A percentile compares a stretch with the other conserved stretches of the same genome.
These are phyloP conservation scores for Thermothielavioides terrestris DNA, from an alignment of 495 filamentous ascomycete genomes.

Conservation along the genomic window DNA sequence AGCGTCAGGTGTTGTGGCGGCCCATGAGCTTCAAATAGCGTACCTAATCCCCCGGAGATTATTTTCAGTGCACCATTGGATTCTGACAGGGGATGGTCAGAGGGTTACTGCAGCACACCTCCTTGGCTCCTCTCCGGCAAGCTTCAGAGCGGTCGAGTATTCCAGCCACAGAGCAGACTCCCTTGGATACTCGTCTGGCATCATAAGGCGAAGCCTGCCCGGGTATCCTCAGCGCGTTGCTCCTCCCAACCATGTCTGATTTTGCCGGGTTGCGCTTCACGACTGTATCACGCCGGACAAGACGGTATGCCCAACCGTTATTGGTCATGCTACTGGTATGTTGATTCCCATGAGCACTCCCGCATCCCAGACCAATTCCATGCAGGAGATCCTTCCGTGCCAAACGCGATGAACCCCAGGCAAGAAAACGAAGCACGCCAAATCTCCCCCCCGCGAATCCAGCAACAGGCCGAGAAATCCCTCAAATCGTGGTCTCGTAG, in stretches of 20 bases:
- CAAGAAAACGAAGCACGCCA: slow-evolving; percentile 30
- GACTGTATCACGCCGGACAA: slow-evolving; percentile 9
- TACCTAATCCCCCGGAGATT: too few species aligned
- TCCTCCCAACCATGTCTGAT: background rate
- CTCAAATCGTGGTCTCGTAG: slow-evolving; percentile 98
- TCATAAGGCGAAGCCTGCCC: background rate
- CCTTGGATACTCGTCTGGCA: slow-evolving; percentile 4
- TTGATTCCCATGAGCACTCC: slow-evolving; percentile 33
- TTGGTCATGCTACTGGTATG: slow-evolving; percentile 34
- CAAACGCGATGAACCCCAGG: slow-evolving; percentile 34
- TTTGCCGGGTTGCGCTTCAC: slow-evolving; percentile 5
- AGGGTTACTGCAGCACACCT: too few species aligned
- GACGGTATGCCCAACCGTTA: slow-evolving; percentile 8
- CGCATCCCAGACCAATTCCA: slow-evolving; percentile 32
- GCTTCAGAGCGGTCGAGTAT: too few species aligned
- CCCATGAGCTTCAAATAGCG: background rate
- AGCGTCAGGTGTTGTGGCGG: too few species aligned
- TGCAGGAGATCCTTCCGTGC: slow-evolving; percentile 32
- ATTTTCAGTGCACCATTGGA: too few species aligned
- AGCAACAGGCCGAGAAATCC: slow-evolving; percentile 6
- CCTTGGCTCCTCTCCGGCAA: too few species aligned
- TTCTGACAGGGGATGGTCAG: too few species aligned
- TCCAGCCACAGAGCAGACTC: too few species aligned
- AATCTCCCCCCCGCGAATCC: slow-evolving; percentile 21
- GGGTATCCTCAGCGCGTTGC: background rate